Percentiles rank a stretch among this genome's conserved stretches.
Evolutionary conservation across 108 stramenopile species (phyloP).

Genomic region (Pelagomonas calceolata): DNA sequence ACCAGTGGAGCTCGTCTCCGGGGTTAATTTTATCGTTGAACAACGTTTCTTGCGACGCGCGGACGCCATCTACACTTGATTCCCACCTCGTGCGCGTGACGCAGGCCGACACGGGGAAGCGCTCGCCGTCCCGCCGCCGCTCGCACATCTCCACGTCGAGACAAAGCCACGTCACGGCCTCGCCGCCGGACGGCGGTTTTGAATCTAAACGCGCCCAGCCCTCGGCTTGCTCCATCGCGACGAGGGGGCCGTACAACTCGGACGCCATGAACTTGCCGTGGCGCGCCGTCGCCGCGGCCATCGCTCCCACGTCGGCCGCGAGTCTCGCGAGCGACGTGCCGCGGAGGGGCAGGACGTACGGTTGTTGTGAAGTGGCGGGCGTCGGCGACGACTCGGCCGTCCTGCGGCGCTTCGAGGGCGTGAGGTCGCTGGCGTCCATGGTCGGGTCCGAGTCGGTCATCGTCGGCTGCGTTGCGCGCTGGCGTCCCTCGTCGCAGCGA

Average conservation of each 20-base stretch:
- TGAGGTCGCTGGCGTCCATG: no score
- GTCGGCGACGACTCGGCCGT: no score
- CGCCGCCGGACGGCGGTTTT: background rate
- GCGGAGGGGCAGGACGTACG: no score
- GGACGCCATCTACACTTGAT: background rate
- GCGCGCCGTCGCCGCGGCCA: background rate
- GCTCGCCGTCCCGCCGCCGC: background rate
- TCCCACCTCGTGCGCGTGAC: background rate
- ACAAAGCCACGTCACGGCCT: background rate
- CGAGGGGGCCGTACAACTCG: background rate
- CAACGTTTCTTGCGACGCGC: background rate
- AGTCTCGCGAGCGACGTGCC: background rate
- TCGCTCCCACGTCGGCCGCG: background rate
- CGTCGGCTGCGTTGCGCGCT: no score
- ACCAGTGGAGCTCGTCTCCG: background rate
- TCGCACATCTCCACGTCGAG: background rate
- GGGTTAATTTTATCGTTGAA: background rate
- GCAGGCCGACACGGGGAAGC: background rate
- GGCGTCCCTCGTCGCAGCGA: no score
- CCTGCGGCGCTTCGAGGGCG: no score
- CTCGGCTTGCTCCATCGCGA: background rate
- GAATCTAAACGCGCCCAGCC: background rate
- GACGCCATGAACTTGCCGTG: background rate
- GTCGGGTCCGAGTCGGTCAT: no score
- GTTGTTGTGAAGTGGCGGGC: no score